phyloP scores from a whole-genome alignment of 495 filamentous ascomycete species.

The Penicillium simplicissimum region DNA sequence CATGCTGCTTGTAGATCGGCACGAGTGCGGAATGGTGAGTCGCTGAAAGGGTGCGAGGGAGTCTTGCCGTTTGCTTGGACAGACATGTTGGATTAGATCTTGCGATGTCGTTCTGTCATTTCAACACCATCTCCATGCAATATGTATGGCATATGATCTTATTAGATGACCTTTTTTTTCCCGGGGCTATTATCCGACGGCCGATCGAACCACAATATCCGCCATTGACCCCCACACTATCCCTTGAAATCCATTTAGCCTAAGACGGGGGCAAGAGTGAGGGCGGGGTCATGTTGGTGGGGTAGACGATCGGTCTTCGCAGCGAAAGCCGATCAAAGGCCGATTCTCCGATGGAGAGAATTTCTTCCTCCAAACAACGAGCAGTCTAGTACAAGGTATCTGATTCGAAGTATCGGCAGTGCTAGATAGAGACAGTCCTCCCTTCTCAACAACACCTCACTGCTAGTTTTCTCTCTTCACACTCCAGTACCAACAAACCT shows the following conservation, averaged over 20 bases:
- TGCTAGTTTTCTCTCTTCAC: background rate
- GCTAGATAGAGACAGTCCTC: background rate
- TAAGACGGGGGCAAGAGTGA: background rate
- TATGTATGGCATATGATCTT: background rate
- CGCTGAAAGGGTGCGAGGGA: slow-evolving; percentile 33
- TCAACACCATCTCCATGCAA: background rate
- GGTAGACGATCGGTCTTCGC: background rate
- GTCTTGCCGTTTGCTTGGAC: slow-evolving; percentile 34
- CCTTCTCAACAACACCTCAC: background rate
- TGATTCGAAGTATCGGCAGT: background rate
- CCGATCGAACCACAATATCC: background rate
- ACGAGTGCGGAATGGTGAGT: slow-evolving; percentile 39
- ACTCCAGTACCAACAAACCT: slow-evolving; percentile 6
- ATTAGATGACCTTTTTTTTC: slow-evolving; percentile 21
- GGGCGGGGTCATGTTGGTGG: background rate
- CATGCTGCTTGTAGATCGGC: slow-evolving; percentile 59
- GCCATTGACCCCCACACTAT: background rate
- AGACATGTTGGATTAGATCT: slow-evolving; percentile 26
- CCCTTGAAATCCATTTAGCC: background rate
- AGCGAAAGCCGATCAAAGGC: background rate
- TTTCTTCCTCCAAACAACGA: background rate
- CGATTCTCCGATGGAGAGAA: background rate
- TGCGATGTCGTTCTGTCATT: slow-evolving; percentile 17
- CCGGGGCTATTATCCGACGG: background rate
- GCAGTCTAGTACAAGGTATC: background rate